Conservation (phyloP, 495 filamentous ascomycete genomes). For the Penicillium paradoxum region DNA sequence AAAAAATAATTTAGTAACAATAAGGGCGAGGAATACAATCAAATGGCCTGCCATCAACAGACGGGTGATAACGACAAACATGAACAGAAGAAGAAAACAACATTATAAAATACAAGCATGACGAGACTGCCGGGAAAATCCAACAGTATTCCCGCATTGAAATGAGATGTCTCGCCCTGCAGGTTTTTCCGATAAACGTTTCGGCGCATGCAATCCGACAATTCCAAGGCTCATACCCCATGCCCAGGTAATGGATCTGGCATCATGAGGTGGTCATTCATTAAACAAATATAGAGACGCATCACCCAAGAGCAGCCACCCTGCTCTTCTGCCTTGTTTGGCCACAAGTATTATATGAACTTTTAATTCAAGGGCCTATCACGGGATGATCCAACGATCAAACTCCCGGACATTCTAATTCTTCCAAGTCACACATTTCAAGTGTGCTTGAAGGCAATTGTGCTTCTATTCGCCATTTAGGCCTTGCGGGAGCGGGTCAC, state of each 20-base stretch:
- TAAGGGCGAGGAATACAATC: conserved; percentile 15
- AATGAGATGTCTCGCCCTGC: conserved; percentile 8
- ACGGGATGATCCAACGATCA: not conserved
- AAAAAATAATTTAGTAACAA: conserved; percentile 17
- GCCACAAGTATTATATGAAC: conserved; percentile 15
- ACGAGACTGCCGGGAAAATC: conserved; percentile 4
- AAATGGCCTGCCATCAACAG: conserved; percentile 25
- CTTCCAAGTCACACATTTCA: not conserved
- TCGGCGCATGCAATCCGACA: conserved; percentile 11
- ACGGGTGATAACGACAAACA: conserved; percentile 29
- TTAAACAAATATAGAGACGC: conserved; percentile 36
- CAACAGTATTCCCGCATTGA: conserved; percentile 15
- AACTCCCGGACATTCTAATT: not conserved
- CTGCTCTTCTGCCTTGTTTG: conserved; percentile 7
- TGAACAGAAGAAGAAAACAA: conserved; percentile 27
- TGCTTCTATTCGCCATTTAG: conserved; percentile 19
- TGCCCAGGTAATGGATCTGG: conserved; percentile 30
- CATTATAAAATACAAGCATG: conserved; percentile 31
- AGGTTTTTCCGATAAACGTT: not conserved
- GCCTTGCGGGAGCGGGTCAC: conserved; percentile 49
- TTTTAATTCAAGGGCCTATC: conserved; percentile 9
- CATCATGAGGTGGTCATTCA: conserved; percentile 43
- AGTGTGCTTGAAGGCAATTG: not conserved
- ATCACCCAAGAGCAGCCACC: conserved; percentile 19
- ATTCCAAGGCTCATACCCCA: conserved; percentile 19